These are phyloP conservation scores for Pichia sp. DNA, from an alignment of 1,139 yeast genomes.

Conservation along the genomic window DNA sequence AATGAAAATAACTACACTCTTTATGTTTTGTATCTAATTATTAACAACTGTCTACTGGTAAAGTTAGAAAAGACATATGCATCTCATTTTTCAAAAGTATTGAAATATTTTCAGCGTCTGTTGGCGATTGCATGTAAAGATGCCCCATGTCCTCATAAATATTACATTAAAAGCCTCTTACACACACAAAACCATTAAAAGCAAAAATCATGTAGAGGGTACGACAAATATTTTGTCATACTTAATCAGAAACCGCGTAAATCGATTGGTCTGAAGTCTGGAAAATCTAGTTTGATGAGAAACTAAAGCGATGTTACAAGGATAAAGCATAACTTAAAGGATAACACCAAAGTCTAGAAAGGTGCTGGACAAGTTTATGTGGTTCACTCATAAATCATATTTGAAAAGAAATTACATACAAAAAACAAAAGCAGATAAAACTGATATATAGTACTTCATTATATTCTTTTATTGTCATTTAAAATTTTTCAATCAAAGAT, in stretches of 20 bases:
- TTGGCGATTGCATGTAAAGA: no score
- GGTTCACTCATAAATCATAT: not conserved
- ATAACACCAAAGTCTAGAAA: not conserved
- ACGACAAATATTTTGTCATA: not conserved
- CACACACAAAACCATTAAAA: no score
- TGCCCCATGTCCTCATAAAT: no score
- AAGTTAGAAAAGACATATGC: no score
- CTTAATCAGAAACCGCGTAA: not conserved
- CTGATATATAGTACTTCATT: not conserved
- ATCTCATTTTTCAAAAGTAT: no score
- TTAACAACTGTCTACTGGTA: no score
- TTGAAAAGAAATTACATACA: not conserved
- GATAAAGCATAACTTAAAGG: no score
- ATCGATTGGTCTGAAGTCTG: not conserved
- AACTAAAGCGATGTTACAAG: not conserved
- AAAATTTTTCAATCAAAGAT: not conserved
- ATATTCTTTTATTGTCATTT: not conserved
- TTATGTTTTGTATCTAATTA: no score
- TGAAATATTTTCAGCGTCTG: no score
- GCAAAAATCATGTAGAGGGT: not conserved
- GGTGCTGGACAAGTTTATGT: not conserved
- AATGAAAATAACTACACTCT: no score
- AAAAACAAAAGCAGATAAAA: not conserved
- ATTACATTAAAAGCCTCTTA: no score
- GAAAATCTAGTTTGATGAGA: not conserved